Evolutionary conservation across 495 filamentous ascomycete species (phyloP), one percentile per base, ranked within the genome.

Genomic region (Penicillium parvum): DNA sequence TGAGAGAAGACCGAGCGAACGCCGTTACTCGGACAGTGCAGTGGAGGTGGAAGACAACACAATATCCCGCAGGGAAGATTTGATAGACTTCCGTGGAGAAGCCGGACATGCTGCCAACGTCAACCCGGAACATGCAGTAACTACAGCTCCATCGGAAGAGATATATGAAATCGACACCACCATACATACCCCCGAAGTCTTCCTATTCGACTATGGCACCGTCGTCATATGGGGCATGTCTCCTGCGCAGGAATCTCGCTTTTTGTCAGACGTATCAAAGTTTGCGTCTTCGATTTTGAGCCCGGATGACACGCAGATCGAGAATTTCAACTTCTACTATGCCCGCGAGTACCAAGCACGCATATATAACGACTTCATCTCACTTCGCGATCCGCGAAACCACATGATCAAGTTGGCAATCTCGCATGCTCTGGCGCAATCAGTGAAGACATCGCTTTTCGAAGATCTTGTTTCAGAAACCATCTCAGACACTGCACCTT

Each of bases 141-240:
- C 49, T 14, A 39, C 50, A 17, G 25, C 41, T 7, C 56, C 49
- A 27, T n/a, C 52, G 7, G 57, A 68, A 32, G 54, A 60, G 19
- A 48, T 49, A 17, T 58, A 65, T 8, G 58, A 70, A 55, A 67
- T 79, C 59, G 52, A 74, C 45, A 90, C 78, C 15, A 72, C 74
- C 60, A 86, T 96, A 8, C 87, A 95, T 59, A 95, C 82, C 2
- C 90, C 91, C 0, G 92, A 98, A 63, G 76, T 96, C 7, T 97
- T 98, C 63, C 75, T 98, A 16, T 98, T 96, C 59, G 85, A 95
- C 51, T 98, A 98, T 56, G 92, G 92, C 28, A 94, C 95, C n/a
- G 86, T 96, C n/a, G 92, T 98, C n/a, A 90, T 97, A 60, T 98
- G 92, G 92, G 92, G 92, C 45, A 95, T 98, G 91, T 82, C 86